These are phyloP conservation scores for Diaporthe sp. DNA, from an alignment of 2,329 filamentous ascomycete genomes.

Conservation along the genomic window DNA sequence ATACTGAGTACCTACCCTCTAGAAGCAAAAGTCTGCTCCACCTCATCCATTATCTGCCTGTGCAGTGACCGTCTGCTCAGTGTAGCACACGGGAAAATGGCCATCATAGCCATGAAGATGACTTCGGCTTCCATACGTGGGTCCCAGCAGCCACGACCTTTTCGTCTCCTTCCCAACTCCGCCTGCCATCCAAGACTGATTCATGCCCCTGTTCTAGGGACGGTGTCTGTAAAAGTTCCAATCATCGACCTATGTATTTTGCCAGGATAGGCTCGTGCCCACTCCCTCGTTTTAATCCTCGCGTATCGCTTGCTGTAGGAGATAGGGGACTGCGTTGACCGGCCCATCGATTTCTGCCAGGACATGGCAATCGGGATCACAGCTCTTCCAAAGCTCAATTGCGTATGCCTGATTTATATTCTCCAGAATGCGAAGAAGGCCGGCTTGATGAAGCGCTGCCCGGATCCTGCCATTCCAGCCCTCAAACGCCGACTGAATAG, in stretches of 20 bases:
- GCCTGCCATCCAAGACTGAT: neutral
- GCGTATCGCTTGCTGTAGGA: neutral
- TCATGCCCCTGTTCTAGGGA: neutral
- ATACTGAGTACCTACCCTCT: neutral
- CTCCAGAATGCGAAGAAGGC: neutral
- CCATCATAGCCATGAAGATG: neutral
- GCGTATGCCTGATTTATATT: neutral
- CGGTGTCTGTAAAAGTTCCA: neutral
- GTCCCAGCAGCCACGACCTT: no score
- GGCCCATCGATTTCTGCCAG: neutral
- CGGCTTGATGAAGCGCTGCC: neutral
- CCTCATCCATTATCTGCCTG: no score
- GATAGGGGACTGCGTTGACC: neutral
- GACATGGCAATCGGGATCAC: no score
- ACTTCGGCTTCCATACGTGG: neutral
- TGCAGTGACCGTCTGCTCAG: no score
- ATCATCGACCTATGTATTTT: neutral
- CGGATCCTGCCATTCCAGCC: neutral
- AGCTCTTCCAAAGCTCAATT: neutral
- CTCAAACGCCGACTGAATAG: rapidly evolving
- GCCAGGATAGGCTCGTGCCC: neutral
- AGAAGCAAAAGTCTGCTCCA: neutral
- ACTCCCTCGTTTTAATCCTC: neutral
- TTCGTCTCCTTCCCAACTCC: no score
- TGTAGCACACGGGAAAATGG: neutral